Base-by-base conservation (phyloP, 2,329 filamentous ascomycete species). In the Blastomyces emzantsi region DNA sequence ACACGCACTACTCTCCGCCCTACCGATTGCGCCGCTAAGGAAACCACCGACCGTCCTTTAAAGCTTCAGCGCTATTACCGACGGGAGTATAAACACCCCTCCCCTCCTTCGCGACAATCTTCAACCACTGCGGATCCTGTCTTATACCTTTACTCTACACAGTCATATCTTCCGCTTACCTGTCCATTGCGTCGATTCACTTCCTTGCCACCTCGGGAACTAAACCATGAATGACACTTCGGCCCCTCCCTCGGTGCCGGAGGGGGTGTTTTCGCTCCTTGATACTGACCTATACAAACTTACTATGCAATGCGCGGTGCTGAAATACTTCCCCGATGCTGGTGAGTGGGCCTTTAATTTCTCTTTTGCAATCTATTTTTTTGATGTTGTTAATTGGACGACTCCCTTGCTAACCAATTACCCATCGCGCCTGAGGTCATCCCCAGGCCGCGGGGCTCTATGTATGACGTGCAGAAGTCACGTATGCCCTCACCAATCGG, bases 281-380 rank as follows among this genome's bases (percentile, higher is more conserved):
- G 90, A 94, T 73, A 93, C 89, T 19, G 86, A 89, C 74, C 77
- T 99, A 66, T 99, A 97, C 84, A 99, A 99, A 78, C 79, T 99
- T 77, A 99, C 94, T 25, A 99, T 99, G 94, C 94, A 99, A 87
- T 96, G 90, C 74, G 92, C 92, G 66, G 88, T 97, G 68, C 84
- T 95, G 69, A 95, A 95, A 77, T 95, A 92, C 80, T 97, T 96
- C 76, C 88, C 88, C 43, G 82, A 92, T 64, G 79, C 81, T 64
- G 69, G 79, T 81, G 68, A 72, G 77, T 73, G 52, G 47, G 41
- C 19, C 19, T 30, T n/a, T 28, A 22, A 30, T 54, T 11, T 19
- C 5, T 39, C 11, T 51, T 19, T n/a, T 0, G 17, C 1, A n/a
- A 25, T 2, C 39, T 43, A n/a, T 41, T 41, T 28, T 15, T 47